Conservation (phyloP, 2,329 filamentous ascomycete genomes). For the Ophiocordyceps camponoti-leonardi region DNA sequence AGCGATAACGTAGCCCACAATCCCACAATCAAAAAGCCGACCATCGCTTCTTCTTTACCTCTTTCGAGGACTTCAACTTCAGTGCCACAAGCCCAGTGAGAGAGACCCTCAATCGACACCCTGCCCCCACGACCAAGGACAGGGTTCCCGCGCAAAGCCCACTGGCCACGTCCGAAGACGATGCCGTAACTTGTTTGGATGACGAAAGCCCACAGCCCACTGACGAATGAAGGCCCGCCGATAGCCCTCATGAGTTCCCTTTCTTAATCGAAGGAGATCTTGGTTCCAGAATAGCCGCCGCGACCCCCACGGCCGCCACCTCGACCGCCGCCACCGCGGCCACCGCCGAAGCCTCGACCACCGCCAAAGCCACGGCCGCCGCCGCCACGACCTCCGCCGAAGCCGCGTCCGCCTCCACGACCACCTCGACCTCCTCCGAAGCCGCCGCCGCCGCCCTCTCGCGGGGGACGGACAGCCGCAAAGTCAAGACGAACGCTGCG, state of each 20-base stretch:
- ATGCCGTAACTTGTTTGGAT: constrained; percentile 21
- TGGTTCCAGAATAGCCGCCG: constrained; percentile 46
- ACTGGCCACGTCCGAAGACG: constrained; percentile 19
- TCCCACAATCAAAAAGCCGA: constrained; percentile 18
- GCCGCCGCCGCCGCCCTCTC: constrained; percentile 34
- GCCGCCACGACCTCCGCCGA: constrained; percentile 24
- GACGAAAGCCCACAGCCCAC: constrained; percentile 32
- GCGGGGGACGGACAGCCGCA: constrained; percentile 47
- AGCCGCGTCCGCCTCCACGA: constrained; percentile 25
- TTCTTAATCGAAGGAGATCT: constrained; percentile 49
- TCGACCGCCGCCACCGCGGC: constrained; percentile 34
- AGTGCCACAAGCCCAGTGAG: constrained; percentile 18
- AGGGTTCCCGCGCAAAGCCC: constrained; percentile 35
- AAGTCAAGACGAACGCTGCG: constrained; percentile 73
- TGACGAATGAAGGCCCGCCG: constrained; percentile 22
- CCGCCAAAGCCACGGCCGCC: constrained; percentile 29
- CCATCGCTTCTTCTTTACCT: neutral
- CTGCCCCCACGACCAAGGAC: constrained; percentile 14
- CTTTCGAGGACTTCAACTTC: neutral
- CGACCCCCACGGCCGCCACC: constrained; percentile 33
- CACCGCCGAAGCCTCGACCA: constrained; percentile 31
- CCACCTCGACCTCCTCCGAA: constrained; percentile 35
- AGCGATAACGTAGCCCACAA: constrained; percentile 7
- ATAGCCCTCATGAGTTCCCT: constrained; percentile 23
- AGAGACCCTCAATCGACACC: constrained; percentile 35